Evolutionary conservation across 2,329 filamentous ascomycete genomes (phyloP).

Genomic region (Paraphaeosphaeria sporulosa): DNA sequence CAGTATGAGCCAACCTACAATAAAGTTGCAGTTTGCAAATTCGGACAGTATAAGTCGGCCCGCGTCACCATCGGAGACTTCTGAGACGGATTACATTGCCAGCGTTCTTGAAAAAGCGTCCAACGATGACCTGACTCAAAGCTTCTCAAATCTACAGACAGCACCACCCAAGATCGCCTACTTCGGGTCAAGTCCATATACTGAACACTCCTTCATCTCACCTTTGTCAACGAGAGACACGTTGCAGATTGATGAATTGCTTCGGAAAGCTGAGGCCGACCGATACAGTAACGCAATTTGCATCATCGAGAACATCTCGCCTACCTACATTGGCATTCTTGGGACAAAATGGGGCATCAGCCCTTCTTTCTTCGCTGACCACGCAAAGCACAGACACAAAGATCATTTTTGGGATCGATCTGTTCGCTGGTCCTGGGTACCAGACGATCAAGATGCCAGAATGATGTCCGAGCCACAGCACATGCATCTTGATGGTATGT

Average conservation of each 20-base stretch:
- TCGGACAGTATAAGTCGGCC: background rate
- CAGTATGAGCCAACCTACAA: too few relatives aligned
- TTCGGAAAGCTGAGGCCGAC: background rate
- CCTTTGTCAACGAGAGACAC: too few relatives aligned
- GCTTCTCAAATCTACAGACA: background rate
- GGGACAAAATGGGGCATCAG: background rate
- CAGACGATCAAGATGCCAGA: too few relatives aligned
- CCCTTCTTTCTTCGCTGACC: constrained; percentile 3
- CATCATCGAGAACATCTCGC: constrained; percentile 12
- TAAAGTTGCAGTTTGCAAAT: too few relatives aligned
- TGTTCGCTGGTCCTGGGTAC: too few relatives aligned
- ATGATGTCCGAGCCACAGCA: too few relatives aligned
- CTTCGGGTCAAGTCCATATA: background rate
- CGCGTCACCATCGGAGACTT: background rate
- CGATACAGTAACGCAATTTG: background rate
- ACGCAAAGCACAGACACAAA: background rate
- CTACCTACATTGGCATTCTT: background rate
- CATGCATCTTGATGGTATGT: too few relatives aligned
- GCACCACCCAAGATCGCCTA: background rate
- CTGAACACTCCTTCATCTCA: background rate
- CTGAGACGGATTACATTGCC: background rate
- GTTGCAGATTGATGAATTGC: background rate
- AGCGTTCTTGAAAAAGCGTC: background rate
- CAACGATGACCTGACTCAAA: background rate
- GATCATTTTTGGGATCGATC: background rate